Evolutionary conservation across 257 asterid genomes (phyloP), one percentile per base, ranked within the genome.

Genomic region (Solanum pinnatisectum): DNA sequence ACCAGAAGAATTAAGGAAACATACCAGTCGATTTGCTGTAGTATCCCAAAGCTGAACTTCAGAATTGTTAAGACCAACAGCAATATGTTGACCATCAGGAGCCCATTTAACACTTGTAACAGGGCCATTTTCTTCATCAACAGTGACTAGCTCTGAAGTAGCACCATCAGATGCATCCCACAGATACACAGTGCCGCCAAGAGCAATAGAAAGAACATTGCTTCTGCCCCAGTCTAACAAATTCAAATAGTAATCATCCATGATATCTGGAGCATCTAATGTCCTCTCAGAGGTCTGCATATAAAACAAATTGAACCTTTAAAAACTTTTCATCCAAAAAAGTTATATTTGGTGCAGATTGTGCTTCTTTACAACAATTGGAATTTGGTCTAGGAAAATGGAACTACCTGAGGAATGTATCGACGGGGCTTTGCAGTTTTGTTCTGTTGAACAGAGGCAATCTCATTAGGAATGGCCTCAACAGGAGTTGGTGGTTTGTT

Each of bases 21-120:
- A 65, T n/a, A 96, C 98, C 90, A 94, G 90, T 93, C 90, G 90
- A 88, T 95, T 94, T 37, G 98, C 86, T 5, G 98, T 87, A 10
- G 98, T 88, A 91, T 97, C 99, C 99, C 98, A 97, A 84, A 97
- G 94, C 94, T 96, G 99, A 59, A 96, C 96, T 16, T 95, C 97
- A 2, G 98, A 95, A 89, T 92, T 96, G 90, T 95, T 95, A 81
- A 95, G 87, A 46, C 98, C 99, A 89, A 97, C 93, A 67, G 98
- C 98, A 40, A 94, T 87, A 79, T 97, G 97, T 82, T 87, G 92
- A 23, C 98, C 99, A 46, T 97, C 98, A 32, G 99, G 99, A 87
- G 98, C 99, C 98, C 98, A 97, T 90, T 92, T 96, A 71, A 97
- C 94, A 79, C 99, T 97, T 4, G 98, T 94, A 59, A 96, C 94